Evolutionary conservation across 2,329 filamentous ascomycete species (phyloP), one percentile per base, ranked within the genome.

Genomic region (Stagonosporopsis rhizophila): DNA sequence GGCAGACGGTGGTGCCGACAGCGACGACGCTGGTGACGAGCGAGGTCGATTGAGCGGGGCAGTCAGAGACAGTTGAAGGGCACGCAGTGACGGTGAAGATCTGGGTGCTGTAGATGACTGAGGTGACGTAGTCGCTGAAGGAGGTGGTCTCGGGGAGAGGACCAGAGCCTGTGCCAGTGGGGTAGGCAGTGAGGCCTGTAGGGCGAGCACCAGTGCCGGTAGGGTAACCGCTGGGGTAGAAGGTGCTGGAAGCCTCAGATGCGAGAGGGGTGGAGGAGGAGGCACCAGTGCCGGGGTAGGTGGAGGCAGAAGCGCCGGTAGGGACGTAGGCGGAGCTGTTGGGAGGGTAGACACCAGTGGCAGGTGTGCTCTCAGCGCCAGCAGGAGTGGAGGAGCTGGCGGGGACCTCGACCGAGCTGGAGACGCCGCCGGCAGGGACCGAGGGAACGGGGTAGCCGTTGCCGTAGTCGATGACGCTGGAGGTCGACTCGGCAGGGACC

Each of bases 1-100:
- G 74, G 70, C 78, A 80, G 68, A 80, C 69, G 35, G 79, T 80
- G 53, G 78, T 81, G 39, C 74, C 74, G 44, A 78, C 64, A 28
- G 76, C 62, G 35, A 79, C 62, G 58, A 75, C 70, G 51, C 72
- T 75, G 53, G 79, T 81, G 60, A 77, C 56, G 50, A 77, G 64
- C 20, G 67, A 65, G 38, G 71, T 71, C 25, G 75, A 69, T 22
- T 58, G 55, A 47, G 65, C 60, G 6, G 77, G 77, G 68, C 78
- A 80, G 64, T 75, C 64, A 45, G 70, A 70, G 57, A 77, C 73
- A 28, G 62, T 67, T 15, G 73, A 52, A 2, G 72, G 64, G 64
- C 76, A 79, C 55, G 68, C 68, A 56, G 68, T 72, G 62, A 77
- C 68, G 50, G 79, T 79, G 67, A 77, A 68, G 65, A 77, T 67